Evolutionary conservation across 768 basidiomycete species (phyloP).

Genomic region (Collybiopsis confluens): DNA sequence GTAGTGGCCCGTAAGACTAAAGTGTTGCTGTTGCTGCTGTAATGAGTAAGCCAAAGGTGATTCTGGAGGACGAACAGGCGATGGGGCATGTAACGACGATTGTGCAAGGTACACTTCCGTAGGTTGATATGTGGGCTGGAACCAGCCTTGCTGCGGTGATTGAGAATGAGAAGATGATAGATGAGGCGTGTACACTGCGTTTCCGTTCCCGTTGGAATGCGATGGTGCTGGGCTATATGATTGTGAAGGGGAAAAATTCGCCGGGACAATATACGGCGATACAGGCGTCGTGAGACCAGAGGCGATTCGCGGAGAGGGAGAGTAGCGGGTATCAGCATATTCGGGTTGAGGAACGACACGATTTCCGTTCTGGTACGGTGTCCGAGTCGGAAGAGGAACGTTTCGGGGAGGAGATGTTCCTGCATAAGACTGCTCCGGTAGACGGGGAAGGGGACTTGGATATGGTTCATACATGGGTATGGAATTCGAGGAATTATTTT

Average conservation of each 20-base stretch:
- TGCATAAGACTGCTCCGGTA: neutral
- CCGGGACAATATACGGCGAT: neutral
- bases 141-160: neutral
- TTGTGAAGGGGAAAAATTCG: neutral
- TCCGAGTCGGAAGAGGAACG: neutral
- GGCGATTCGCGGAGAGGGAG: neutral
- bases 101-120: neutral
- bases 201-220: neutral
- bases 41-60: slow-evolving; percentile 10
- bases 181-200: neutral
- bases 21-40: neutral
- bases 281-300: neutral
- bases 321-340: neutral
- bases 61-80: slow-evolving; percentile 16
- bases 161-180: neutral
- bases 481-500: slow-evolving; percentile 22
- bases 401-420: neutral
- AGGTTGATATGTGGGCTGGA: neutral
- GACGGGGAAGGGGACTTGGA: slow-evolving; percentile 27
- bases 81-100: slow-evolving; percentile 7
- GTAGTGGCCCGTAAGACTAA: slow-evolving; percentile 9
- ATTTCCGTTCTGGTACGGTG: slow-evolving; percentile 3
- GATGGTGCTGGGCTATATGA: neutral
- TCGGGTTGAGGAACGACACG: neutral
- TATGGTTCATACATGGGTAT: slow-evolving; percentile 42